Evolutionary conservation across 225 moss, liverwort and hornwort genomes (phyloP).

Genomic region (Ulota crispa): DNA sequence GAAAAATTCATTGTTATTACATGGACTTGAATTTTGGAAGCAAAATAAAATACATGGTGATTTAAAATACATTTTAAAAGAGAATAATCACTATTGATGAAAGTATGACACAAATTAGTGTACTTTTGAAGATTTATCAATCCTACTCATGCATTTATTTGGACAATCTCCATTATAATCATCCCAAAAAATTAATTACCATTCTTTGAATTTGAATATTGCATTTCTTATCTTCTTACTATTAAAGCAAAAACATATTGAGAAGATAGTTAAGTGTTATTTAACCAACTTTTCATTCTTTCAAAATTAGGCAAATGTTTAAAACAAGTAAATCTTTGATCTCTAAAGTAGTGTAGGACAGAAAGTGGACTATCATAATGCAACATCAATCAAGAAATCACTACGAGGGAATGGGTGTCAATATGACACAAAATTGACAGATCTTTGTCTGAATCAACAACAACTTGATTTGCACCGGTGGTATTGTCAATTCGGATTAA

Average conservation of each 20-base stretch:
- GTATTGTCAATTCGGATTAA: no score
- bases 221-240: background rate
- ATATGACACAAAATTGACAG: no score
- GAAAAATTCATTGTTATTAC: no score
- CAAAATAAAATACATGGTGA: background rate
- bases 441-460: no score
- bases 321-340: background rate
- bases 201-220: background rate
- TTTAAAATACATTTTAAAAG: background rate
- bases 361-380: background rate
- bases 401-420: no score
- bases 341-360: background rate
- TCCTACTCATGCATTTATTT: no score
- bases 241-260: no score
- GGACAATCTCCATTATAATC: no score
- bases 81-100: background rate
- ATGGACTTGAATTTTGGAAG: no score
- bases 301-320: background rate
- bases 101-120: background rate
- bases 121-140: no score
- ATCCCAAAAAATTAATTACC: no score
- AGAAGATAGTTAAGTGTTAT: background rate
- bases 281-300: background rate
- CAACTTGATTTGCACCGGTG: no score
- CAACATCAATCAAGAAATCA: background rate